Conservation (phyloP, 257 asterid genomes). For the Parsonsia alboflavescens region DNA sequence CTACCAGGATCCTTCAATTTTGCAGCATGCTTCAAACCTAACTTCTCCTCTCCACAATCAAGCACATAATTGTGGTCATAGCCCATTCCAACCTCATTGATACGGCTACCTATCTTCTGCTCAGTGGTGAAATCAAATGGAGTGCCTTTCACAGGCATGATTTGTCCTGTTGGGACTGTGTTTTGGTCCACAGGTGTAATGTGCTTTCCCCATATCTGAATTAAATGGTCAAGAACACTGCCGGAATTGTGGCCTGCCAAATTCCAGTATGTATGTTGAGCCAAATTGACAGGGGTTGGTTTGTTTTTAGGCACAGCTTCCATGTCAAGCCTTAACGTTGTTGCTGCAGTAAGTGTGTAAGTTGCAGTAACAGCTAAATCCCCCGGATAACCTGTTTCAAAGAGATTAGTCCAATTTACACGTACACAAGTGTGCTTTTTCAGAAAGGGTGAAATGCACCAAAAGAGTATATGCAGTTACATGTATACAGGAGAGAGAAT, state of each 20-base stretch:
- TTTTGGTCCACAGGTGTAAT: conserved; percentile 78
- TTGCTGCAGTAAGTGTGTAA: conserved; percentile 64
- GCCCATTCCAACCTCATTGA: conserved; percentile 75
- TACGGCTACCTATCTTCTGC: conserved; percentile 57
- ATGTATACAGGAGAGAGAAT: conserved; percentile 2
- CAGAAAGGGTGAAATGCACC: not conserved
- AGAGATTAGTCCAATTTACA: conserved; percentile 15
- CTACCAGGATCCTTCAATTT: conserved; percentile 71
- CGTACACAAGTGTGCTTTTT: not conserved
- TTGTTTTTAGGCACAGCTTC: conserved; percentile 73
- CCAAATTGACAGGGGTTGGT: conserved; percentile 81
- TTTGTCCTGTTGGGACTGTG: conserved; percentile 81
- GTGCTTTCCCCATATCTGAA: conserved; percentile 64
- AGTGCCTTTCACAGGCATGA: conserved; percentile 66
- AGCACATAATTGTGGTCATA: conserved; percentile 94
- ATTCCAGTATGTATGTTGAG: conserved; percentile 98
- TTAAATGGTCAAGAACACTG: conserved; percentile 61
- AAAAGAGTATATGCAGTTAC: not conserved
- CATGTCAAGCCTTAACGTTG: conserved; percentile 90
- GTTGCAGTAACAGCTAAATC: conserved; percentile 68
- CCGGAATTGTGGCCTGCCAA: conserved; percentile 79
- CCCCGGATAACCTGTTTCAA: conserved; percentile 82
- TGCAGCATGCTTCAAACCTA: conserved; percentile 72
- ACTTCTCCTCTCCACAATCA: conserved; percentile 60
- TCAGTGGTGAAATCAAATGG: conserved; percentile 85